Conservation (phyloP, 805 yeast genomes). For the Teunomyces tritomae region DNA sequence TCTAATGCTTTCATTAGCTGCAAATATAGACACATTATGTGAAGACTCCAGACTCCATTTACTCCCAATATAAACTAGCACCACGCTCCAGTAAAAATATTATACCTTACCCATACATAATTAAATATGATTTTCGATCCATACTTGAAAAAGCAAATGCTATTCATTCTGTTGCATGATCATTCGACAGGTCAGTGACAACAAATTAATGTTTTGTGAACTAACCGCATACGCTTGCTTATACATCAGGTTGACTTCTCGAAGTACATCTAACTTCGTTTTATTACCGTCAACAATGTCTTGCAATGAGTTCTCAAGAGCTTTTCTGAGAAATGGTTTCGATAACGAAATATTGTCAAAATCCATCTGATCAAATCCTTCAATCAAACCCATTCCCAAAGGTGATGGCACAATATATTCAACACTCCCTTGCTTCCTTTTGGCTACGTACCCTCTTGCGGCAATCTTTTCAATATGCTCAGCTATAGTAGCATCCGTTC, state of each 20-base stretch:
- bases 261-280: conserved; percentile 51
- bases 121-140: neutral
- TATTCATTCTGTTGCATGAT: conserved; percentile 7
- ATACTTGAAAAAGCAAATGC: neutral
- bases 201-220: conserved; percentile 34
- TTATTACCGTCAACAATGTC: conserved; percentile 66
- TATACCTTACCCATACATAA: neutral
- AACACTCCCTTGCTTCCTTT: conserved; percentile 34
- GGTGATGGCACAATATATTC: conserved; percentile 69
- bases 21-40: too few relatives aligned
- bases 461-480: conserved; percentile 88
- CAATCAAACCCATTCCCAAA: conserved; percentile 82
- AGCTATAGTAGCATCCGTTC: conserved; percentile 98
- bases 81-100: neutral
- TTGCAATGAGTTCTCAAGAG: conserved; percentile 64
- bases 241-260: conserved; percentile 55
- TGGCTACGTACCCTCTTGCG: conserved; percentile 62
- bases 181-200: conserved; percentile 25
- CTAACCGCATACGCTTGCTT: conserved; percentile 57
- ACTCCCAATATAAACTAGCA: too few relatives aligned
- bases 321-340: conserved; percentile 82
- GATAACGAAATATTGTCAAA: conserved; percentile 71
- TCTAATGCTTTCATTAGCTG: too few relatives aligned
- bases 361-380: conserved; percentile 80
- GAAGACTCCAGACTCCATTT: too few relatives aligned